A percentile compares a stretch with the other conserved stretches of the same genome.
Evolutionary conservation across 441 rosid genomes (phyloP).

Genomic region (Euphorbia schlechtendalii): DNA sequence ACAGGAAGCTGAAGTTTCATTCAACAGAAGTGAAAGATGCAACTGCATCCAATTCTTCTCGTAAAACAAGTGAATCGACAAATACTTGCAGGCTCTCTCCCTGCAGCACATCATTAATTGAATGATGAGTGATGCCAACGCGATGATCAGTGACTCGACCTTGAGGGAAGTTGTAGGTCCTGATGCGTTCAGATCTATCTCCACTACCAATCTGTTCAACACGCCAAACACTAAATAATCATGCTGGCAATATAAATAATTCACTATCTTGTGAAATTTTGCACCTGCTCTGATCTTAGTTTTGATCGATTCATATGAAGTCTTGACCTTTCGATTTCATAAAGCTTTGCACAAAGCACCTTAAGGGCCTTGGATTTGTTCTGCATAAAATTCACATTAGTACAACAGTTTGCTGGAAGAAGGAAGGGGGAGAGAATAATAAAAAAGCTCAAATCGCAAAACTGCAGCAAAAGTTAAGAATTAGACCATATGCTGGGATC

Average conservation of each 20-base stretch:
- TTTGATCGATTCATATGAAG: slow-evolving; percentile 59
- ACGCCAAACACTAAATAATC: slow-evolving; percentile 15
- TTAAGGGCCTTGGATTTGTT: slow-evolving; percentile 90
- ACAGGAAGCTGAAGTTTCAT: background rate
- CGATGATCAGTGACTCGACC: slow-evolving; percentile 92
- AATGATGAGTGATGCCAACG: slow-evolving; percentile 74
- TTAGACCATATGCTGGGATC: slow-evolving; percentile 92
- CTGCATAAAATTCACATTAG: slow-evolving; percentile 30
- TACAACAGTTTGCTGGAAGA: background rate
- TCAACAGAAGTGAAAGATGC: slow-evolving; percentile 56
- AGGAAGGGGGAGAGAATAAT: background rate
- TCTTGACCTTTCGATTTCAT: slow-evolving; percentile 82
- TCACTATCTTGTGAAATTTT: background rate
- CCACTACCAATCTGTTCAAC: slow-evolving; percentile 80
- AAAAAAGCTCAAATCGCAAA: slow-evolving; percentile 1
- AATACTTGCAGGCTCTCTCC: slow-evolving; percentile 80
- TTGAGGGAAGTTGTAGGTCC: slow-evolving; percentile 93
- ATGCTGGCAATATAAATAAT: slow-evolving; percentile 8
- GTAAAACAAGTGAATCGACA: slow-evolving; percentile 77
- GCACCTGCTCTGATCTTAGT: slow-evolving; percentile 90
- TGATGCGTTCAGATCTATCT: slow-evolving; percentile 87
- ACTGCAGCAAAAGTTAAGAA: slow-evolving; percentile 5
- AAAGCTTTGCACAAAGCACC: slow-evolving; percentile 83
- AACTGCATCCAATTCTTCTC: slow-evolving; percentile 89
- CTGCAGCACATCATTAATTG: slow-evolving; percentile 63